These are phyloP conservation scores for Saccharomycopsis schoenii DNA, from an alignment of 805 yeast genomes.

Conservation along the genomic window DNA sequence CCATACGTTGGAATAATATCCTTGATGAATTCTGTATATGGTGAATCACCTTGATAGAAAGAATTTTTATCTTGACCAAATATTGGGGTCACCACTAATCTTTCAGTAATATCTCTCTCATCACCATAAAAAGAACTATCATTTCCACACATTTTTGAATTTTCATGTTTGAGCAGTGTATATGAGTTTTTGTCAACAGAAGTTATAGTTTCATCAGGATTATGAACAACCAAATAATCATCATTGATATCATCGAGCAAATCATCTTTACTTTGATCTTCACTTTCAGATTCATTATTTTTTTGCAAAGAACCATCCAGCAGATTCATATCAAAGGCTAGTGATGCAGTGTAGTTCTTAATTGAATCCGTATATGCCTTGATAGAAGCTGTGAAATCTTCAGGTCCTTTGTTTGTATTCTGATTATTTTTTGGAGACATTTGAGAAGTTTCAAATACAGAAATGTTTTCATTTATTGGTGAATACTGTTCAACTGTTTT, in stretches of 20 bases:
- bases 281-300: neutral
- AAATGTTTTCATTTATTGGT: neutral
- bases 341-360: neutral
- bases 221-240: conserved; percentile 12
- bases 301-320: neutral
- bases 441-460: neutral
- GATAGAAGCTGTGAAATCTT: neutral
- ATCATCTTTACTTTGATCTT: neutral
- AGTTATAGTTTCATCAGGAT: neutral
- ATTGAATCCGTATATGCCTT: neutral
- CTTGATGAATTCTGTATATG: neutral
- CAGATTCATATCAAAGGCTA: neutral
- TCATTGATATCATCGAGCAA: conserved; percentile 5
- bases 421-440: neutral
- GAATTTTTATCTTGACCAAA: neutral
- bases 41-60: neutral
- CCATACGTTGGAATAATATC: neutral
- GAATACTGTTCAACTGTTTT: neutral
- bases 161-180: neutral
- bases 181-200: neutral
- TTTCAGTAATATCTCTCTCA: neutral
- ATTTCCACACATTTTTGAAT: neutral
- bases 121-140: neutral
- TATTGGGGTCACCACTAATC: conserved; percentile 1
- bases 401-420: neutral